Base-by-base conservation (phyloP, 225 moss, liverwort and hornwort genomes). In the Marchantia polymorpha region DNA sequence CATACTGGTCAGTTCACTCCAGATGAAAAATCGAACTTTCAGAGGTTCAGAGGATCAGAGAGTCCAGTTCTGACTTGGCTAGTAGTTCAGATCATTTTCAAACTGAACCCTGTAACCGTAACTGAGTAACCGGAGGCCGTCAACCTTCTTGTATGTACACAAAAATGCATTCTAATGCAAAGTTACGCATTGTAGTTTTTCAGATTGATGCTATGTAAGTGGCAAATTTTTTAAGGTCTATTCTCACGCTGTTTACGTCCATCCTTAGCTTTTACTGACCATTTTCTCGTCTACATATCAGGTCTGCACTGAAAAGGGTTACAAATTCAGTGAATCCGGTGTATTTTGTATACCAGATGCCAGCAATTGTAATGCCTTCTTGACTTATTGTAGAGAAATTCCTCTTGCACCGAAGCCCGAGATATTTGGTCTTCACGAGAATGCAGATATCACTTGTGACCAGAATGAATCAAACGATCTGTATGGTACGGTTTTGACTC, bases 401-500 rank as follows among this genome's bases (percentile, higher is more conserved):
- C 96, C 96, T 0, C 83, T 94, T 61, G 89, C 88, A 19, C 96
- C 96, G 1, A 75, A 73, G 79, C 96, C 94, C 0, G 96, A 96
- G 74, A 94, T 96, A 55, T 96, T 96, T 84, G 96, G 94, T 50
- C 85, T 96, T 13, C 94, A 96, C 82, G 91, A 94, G 74, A 96
- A 96, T 77, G 96, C 92, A 17, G 90, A 96, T 76, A 96, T 96
- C 19, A 96, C 94, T 49, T 96, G 96, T 81, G 89, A 96, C 82
- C 94, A 92, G 83, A 96, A 96, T 27, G 96, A 96, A 53, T 88
- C 92, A 0, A 88, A 96, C 29, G 92, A 96, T 16, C 86, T 96
- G 7, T 94, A 92, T 72, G 52, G 82, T 22, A 94, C 91, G 0
- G 81, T 96, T 3, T 79, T 93, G 50, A 89, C 89, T 10, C 84